Evolutionary conservation across 257 asterid genomes (phyloP).

Genomic region (Solanum infundibuliforme): DNA sequence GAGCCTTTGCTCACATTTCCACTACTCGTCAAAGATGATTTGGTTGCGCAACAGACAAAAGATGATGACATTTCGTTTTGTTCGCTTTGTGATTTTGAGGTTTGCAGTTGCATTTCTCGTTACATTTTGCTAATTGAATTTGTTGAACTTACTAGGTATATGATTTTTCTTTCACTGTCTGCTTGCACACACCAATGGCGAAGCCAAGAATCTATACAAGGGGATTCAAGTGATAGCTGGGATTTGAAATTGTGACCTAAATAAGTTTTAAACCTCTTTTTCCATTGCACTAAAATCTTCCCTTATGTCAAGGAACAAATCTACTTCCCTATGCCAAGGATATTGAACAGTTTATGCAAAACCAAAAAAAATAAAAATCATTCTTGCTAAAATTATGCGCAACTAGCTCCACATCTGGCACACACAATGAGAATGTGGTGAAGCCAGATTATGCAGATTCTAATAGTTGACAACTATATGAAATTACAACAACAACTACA

Average conservation of each 20-base stretch:
- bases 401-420: background rate
- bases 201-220: background rate
- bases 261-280: background rate
- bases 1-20: conserved; percentile 71
- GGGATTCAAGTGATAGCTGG: background rate
- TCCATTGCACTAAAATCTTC: background rate
- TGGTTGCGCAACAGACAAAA: conserved; percentile 43
- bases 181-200: background rate
- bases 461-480: background rate
- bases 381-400: background rate
- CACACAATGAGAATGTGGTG: background rate
- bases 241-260: background rate
- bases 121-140: background rate
- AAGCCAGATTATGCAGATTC: background rate
- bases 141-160: background rate
- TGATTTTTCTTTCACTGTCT: background rate
- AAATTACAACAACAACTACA: background rate
- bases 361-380: background rate
- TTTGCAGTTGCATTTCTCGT: background rate
- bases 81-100: conserved; percentile 87
- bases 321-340: background rate
- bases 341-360: background rate
- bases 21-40: conserved; percentile 52
- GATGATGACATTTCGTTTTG: conserved; percentile 72
- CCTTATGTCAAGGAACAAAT: background rate